phyloP scores from a whole-genome alignment of 2,329 filamentous ascomycete genomes.

The Penicillium sp. region DNA sequence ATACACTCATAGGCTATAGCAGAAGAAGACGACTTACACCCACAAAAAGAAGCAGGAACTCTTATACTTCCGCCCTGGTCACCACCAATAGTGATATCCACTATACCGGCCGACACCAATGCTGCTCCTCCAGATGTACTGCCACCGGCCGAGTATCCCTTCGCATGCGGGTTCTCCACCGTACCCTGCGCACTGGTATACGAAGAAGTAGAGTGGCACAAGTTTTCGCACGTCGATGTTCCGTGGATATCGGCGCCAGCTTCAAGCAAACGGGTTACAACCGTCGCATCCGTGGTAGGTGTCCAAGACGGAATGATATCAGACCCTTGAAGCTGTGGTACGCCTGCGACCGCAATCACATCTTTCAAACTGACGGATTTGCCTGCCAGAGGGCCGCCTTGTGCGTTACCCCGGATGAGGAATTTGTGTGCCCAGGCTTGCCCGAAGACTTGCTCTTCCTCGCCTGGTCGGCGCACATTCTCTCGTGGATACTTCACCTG shows the following conservation, averaged over 20 bases:
- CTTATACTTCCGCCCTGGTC: constrained; percentile 36
- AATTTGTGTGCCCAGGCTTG: constrained; percentile 53
- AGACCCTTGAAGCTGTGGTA: constrained; percentile 53
- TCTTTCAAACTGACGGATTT: constrained; percentile 54
- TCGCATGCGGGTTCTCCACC: constrained; percentile 29
- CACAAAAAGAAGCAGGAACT: constrained; percentile 43
- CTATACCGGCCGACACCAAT: constrained; percentile 24
- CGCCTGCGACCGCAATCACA: constrained; percentile 52
- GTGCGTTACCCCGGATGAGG: constrained; percentile 39
- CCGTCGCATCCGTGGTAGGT: constrained; percentile 52
- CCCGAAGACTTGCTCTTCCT: constrained; percentile 46
- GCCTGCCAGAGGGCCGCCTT: constrained; percentile 34
- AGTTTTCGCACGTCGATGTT: constrained; percentile 54
- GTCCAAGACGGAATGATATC: constrained; percentile 51
- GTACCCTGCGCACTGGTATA: constrained; percentile 30
- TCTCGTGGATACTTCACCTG: constrained; percentile 46
- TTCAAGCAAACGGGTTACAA: constrained; percentile 51
- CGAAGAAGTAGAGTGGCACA: constrained; percentile 40
- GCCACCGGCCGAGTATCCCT: constrained; percentile 30
- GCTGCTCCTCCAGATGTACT: constrained; percentile 31
- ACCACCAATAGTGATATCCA: constrained; percentile 33
- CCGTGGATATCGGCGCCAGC: constrained; percentile 51
- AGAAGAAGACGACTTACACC: constrained; percentile 24
- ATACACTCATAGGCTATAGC: no score
- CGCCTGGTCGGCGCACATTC: constrained; percentile 40